A percentile compares a stretch with the other conserved stretches of the same genome.
phyloP scores from a whole-genome alignment of 805 yeast species.

The Ogataea paraovalis region DNA sequence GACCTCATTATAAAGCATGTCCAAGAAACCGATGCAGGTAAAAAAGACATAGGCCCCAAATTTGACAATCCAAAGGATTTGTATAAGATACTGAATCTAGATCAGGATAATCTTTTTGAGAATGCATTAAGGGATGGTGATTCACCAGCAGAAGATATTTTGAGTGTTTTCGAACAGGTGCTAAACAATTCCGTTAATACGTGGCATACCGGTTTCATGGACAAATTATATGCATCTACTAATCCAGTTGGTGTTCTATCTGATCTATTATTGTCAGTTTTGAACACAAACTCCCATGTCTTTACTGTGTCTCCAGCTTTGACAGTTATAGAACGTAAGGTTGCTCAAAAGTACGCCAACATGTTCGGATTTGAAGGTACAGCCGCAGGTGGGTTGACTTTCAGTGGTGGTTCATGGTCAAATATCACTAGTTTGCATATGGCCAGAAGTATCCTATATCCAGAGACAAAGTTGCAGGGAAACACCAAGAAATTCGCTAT shows the following conservation, averaged over 20 bases:
- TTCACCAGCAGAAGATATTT: constrained; percentile 36
- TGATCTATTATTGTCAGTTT: constrained; percentile 60
- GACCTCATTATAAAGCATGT: constrained; percentile 53
- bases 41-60: constrained; percentile 46
- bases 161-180: constrained; percentile 49
- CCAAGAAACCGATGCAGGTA: constrained; percentile 40
- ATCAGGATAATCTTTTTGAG: constrained; percentile 27
- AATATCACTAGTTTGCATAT: constrained; percentile 74
- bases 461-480: constrained; percentile 66
- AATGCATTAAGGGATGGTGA: constrained; percentile 14
- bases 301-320: constrained; percentile 81
- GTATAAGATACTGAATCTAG: constrained; percentile 32
- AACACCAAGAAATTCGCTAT: constrained; percentile 60
- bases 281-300: constrained; percentile 84
- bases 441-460: constrained; percentile 63
- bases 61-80: constrained; percentile 47
- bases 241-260: constrained; percentile 79
- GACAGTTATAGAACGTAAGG: constrained; percentile 67
- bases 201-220: constrained; percentile 85
- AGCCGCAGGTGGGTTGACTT: constrained; percentile 76
- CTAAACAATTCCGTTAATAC: constrained; percentile 70
- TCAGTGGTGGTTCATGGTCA: constrained; percentile 86
- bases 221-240: constrained; percentile 79
- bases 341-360: constrained; percentile 63
- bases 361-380: constrained; percentile 54